phyloP scores from a whole-genome alignment of 1,139 yeast species.

The Arxiozyma heterogenica region DNA sequence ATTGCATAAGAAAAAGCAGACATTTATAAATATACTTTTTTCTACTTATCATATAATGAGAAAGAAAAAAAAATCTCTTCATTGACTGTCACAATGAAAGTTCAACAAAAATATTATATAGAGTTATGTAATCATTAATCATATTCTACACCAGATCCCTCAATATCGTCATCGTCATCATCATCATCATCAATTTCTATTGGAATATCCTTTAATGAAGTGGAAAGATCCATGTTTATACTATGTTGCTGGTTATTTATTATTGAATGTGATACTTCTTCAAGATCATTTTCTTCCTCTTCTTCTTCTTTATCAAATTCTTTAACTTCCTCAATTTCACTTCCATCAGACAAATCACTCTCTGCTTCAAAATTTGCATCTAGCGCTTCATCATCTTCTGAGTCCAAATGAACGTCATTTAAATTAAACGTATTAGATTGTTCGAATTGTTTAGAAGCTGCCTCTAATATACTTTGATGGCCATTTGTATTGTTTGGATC shows the following conservation, averaged over 20 bases:
- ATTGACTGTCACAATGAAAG: not conserved
- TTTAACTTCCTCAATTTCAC: slow-evolving; percentile 31
- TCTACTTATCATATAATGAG: not conserved
- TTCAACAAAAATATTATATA: too few relatives aligned
- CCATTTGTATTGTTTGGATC: slow-evolving; percentile 17
- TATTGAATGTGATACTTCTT: not conserved
- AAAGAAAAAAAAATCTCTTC: too few relatives aligned
- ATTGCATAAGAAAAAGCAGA: not conserved
- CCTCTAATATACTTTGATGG: slow-evolving; percentile 31
- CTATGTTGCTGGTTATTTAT: not conserved
- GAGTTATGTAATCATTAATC: slow-evolving; percentile 11
- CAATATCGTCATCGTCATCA: slow-evolving; percentile 33
- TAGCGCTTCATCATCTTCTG: slow-evolving; percentile 32
- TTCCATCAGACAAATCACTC: slow-evolving; percentile 32
- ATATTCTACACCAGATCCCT: slow-evolving; percentile 36
- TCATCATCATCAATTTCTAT: slow-evolving; percentile 21
- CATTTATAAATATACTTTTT: not conserved
- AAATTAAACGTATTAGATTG: slow-evolving; percentile 22
- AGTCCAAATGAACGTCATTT: slow-evolving; percentile 27
- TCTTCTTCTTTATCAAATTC: slow-evolving; percentile 27
- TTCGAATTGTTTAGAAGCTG: slow-evolving; percentile 33
- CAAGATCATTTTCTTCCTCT: slow-evolving; percentile 18
- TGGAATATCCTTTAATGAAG: slow-evolving; percentile 24
- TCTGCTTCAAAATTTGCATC: slow-evolving; percentile 32
- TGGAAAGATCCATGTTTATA: slow-evolving; percentile 4